Conservation (phyloP, 352 stramenopile species). For the Albugo laibachii region DNA sequence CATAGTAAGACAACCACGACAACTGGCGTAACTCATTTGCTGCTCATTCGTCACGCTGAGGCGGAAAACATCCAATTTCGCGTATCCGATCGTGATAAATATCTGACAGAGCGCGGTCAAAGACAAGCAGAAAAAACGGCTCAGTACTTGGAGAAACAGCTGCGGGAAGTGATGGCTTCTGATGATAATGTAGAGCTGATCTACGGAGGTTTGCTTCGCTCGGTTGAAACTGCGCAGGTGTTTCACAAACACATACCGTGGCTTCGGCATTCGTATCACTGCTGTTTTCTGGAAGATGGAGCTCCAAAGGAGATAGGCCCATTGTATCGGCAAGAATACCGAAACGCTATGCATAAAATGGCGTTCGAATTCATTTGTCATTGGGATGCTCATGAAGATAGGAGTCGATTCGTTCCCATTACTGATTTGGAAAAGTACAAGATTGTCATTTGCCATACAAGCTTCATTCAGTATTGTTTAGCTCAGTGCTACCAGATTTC, state of each 20-base stretch:
- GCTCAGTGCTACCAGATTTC: slow-evolving; percentile 35
- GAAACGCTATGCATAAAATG: slow-evolving; percentile 56
- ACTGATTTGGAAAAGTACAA: slow-evolving; percentile 27
- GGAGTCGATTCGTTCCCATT: slow-evolving; percentile 3
- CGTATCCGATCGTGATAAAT: slow-evolving; percentile 51
- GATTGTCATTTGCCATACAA: slow-evolving; percentile 53
- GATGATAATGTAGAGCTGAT: slow-evolving; percentile 31
- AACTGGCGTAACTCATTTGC: slow-evolving; percentile 26
- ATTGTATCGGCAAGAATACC: slow-evolving; percentile 43
- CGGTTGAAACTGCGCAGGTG: slow-evolving; percentile 38
- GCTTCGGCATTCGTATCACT: slow-evolving; percentile 27
- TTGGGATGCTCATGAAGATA: slow-evolving; percentile 17
- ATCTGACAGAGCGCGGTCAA: slow-evolving; percentile 30
- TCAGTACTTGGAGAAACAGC: slow-evolving; percentile 22
- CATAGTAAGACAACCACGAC: no score
- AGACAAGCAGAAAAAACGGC: slow-evolving; percentile 35
- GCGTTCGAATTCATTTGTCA: slow-evolving; percentile 49
- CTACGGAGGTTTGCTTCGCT: slow-evolving; percentile 42
- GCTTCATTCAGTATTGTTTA: slow-evolving; percentile 59
- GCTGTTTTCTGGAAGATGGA: slow-evolving; percentile 54
- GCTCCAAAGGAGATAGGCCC: slow-evolving; percentile 29
- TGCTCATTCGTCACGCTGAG: slow-evolving; percentile 60
- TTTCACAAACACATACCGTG: slow-evolving; percentile 44
- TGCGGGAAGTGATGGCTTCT: slow-evolving; percentile 10
- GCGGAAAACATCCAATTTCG: slow-evolving; percentile 73